phyloP scores from a whole-genome alignment of 1,284 basidiomycete species.

The Austropuccinia psidii region DNA sequence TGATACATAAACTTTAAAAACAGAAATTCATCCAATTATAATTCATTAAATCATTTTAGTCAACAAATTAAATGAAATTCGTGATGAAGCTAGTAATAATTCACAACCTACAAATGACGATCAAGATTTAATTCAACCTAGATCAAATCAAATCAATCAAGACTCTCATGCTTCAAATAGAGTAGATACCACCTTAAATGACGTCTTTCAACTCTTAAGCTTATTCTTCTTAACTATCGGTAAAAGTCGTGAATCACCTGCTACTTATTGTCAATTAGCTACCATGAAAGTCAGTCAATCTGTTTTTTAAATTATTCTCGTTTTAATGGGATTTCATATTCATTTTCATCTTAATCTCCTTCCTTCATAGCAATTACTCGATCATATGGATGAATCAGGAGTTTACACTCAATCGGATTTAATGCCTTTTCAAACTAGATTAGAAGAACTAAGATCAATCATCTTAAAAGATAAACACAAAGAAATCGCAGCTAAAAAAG shows the following conservation, averaged over 20 bases:
- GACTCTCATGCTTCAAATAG: conserved; percentile 55
- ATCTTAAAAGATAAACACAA: conserved; percentile 62
- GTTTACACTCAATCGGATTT: conserved; percentile 86
- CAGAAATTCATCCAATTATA: no score
- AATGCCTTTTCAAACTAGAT: conserved; percentile 68
- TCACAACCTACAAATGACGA: conserved; percentile 29
- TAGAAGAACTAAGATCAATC: conserved; percentile 70
- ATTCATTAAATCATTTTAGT: conserved; percentile 62
- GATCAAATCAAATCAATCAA: conserved; percentile 28
- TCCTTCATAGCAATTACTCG: conserved; percentile 64
- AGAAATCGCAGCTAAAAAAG: conserved; percentile 33
- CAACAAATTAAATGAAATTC: conserved; percentile 80
- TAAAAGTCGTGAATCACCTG: conserved; percentile 81
- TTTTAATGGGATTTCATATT: background rate
- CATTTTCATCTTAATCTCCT: background rate
- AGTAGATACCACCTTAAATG: conserved; percentile 81
- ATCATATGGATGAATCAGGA: conserved; percentile 85
- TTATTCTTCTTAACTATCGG: conserved; percentile 57
- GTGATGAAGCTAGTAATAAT: conserved; percentile 54
- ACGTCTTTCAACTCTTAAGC: conserved; percentile 64
- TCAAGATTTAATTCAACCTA: conserved; percentile 21
- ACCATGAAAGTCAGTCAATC: conserved; percentile 74
- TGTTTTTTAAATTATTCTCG: background rate
- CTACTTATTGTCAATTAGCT: conserved; percentile 85
- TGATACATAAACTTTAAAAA: conserved; percentile 48